Base-by-base conservation (phyloP, 2,329 filamentous ascomycete species). In the Annulohypoxylon truncatum region DNA sequence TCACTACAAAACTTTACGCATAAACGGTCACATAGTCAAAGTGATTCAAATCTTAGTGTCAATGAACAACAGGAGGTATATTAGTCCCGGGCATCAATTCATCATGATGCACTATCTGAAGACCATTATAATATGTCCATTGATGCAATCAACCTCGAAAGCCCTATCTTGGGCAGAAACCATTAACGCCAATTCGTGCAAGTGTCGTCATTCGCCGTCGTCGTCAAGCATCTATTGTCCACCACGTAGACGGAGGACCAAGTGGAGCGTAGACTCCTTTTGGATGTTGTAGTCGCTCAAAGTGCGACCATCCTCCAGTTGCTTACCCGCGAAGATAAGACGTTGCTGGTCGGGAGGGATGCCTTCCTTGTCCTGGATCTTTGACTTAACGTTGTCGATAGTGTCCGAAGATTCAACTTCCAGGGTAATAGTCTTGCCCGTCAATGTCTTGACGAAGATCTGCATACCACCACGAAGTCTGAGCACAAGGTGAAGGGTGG, bases 231-330 rank as follows among this genome's bases (percentile, higher is more conserved):
- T 66, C 75, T 82, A 84, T 76, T 83, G 81, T 67, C 89, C 89
- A 82, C 89, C 89, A 82, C 89, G 89, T 24, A 92, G 86, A 79
- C 89, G 88, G 58, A 92, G 87, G 52, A 92, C 89, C 73, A 92
- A 79, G 79, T 92, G 90, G 10, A 92, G 84, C 1, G 90, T 92
- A 4, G 87, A 90, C 77, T 92, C 90, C 80, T 92, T 92, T 81
- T 96, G 92, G 68, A 95, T 95, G 82, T 94, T 94, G 86, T 94
- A 94, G 77, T 94, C 92, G n/a, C 88, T 90, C n/a, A 94, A 82
- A 1, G 92, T 94, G 24, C 91, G 89, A 60, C 91, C 91, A 75
- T 94, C 91, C 78, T 93, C 90, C 51, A 90, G 74, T 80, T 91
- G 89, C 84, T 91, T 91, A 73, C 89, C 89, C 73, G 89, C 89